Evolutionary conservation across 1,284 basidiomycete species (phyloP), one percentile per base, ranked within the genome.

Genomic region (Ganoderma lucidum): DNA sequence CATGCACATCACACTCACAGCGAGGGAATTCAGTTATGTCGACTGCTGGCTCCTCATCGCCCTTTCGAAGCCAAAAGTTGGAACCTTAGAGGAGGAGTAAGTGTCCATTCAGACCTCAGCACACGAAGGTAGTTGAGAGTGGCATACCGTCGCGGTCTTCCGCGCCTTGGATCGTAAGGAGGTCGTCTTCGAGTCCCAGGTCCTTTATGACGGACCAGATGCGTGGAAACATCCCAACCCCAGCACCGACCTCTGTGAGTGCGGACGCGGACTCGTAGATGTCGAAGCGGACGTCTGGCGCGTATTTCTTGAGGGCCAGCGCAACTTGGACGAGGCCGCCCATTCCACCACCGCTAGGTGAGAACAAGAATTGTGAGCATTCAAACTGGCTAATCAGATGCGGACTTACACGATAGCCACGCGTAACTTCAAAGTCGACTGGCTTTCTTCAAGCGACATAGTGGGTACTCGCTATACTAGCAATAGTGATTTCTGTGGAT

Each of bases 231-330:
- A 81, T 68, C 10, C 71, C 75, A 30, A 80, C 80, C 4, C 83
- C 84, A 9, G 84, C 84, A 8, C 85, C 84, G 45, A 83, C 76
- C 72, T 82, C 81, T 12, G 79, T 74, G 62, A 86, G 81, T 63
- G 77, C 73, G 8, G 68, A 39, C 2, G 82, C 78, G 8, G 80
- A 77, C 73, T 85, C 84, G 74, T 84, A 85, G 19, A 85, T 73
- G 55, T 82, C 79, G 56, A 85, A 78, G 41, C 80, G 78, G 35
- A 84, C 80, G 67, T 83, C 77, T 6, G 79, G 71, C 63, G 78
- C 58, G 41, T 53, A 76, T 68, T 79, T 78, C 5, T 80, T 75
- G 17, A 85, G 70, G 1, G 80, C 80, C 2, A 83, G 73, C 30
- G 81, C 78, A 63, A 79, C n/a, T n/a, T n/a, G 75, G 6, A 76